phyloP scores from a whole-genome alignment of 2,329 filamentous ascomycete species.

The Fonsecaea erecta region DNA sequence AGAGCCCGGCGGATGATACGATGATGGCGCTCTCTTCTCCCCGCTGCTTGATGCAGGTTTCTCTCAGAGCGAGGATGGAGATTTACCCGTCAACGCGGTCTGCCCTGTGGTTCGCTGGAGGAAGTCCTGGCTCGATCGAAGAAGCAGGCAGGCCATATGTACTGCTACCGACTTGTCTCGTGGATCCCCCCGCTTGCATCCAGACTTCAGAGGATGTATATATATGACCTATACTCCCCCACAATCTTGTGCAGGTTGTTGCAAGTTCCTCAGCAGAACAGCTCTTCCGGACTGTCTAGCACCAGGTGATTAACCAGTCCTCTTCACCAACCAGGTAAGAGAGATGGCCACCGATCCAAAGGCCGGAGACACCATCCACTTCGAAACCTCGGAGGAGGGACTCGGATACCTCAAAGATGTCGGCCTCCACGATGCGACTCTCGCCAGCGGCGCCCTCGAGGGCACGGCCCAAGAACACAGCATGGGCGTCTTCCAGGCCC shows the following conservation, averaged over 20 bases:
- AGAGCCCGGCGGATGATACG: background rate
- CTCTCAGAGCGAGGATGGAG: background rate
- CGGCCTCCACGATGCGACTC: conserved; percentile 17
- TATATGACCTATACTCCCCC: background rate
- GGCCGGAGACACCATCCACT: conserved; percentile 6
- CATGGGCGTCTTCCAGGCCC: conserved; percentile 22
- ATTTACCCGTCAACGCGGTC: background rate
- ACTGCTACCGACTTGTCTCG: background rate
- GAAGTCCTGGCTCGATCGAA: background rate
- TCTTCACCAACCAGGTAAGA: conserved; percentile 1
- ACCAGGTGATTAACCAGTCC: background rate
- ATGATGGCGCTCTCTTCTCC: background rate
- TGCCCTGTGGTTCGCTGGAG: background rate
- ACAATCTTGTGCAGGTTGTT: background rate
- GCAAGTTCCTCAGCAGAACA: background rate
- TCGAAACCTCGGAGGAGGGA: conserved; percentile 13
- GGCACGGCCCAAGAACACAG: conserved; percentile 25
- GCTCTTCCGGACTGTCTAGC: background rate
- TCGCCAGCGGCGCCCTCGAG: conserved; percentile 23
- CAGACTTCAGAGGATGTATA: background rate
- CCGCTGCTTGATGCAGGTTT: background rate
- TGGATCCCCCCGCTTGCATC: background rate
- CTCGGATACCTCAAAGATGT: conserved; percentile 23
- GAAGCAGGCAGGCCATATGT: background rate
- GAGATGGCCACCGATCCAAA: conserved; percentile 17